Evolutionary conservation across 192 early-diverging fungal genomes (phyloP), one percentile per base, ranked within the genome.

Genomic region (Rhizophagus prolifer): DNA sequence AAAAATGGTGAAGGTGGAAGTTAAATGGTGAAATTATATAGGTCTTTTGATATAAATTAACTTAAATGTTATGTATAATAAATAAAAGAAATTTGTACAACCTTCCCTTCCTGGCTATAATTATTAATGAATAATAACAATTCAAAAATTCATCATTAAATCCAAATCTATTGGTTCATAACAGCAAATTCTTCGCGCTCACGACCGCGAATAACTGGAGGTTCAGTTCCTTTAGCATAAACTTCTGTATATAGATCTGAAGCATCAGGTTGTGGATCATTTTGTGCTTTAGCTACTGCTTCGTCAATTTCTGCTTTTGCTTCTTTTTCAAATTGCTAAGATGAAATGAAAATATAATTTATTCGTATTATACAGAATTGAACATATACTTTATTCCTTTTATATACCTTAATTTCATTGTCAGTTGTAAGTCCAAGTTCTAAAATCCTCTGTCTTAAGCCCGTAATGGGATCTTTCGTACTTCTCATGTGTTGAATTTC

Each of bases 401-500:
- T 21, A 13, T 10, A 9, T 28, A 82, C 84, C 94, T 99, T 99
- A 76, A 97, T 81, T 62, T 96, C 94, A 74, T 92, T 93, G 84
- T 99, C 96, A 58, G 93, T 88, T 58, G 85, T 78, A 61, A 92
- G 78, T 59, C 85, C 88, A 74, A 78, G 65, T 72, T 95, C 93
- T 68, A 98, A 63, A 70, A 98, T 83, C 16, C 92, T 86, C 79
- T 93, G 88, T 88, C 95, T 96, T 80, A 96, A 86, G 23, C 95
- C 94, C 79, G 91, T 96, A 86, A 99, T 97, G 68, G 94, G 93
- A 83, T 97, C 95, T 80, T 90, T 91, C 79, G 92, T 94, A 66
- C 93, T 93, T 38, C 96, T 91, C 96, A 99, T 99, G 83, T 99
- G 91, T 86, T 97, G 94, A 77, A 97, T 95, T 89, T 99, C 96